These are phyloP conservation scores for Streptanthus diversifolius DNA, from an alignment of 345 rosid genomes.

Conservation along the genomic window DNA sequence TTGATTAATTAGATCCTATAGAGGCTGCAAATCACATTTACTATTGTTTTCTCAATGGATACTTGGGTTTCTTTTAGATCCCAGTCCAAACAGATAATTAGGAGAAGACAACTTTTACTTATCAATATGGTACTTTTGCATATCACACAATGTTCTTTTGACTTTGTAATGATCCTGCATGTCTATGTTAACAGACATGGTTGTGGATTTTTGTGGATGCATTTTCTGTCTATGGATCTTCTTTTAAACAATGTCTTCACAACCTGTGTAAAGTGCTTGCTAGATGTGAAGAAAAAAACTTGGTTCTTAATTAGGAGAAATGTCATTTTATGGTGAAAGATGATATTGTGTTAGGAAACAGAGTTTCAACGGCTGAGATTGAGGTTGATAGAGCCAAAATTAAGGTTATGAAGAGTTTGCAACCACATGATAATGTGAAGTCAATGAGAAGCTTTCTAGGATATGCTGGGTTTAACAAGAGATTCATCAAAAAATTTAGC, in stretches of 20 bases:
- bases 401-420: not conserved
- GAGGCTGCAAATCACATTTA: no score
- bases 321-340: not conserved
- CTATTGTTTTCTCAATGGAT: no score
- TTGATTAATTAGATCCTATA: no score
- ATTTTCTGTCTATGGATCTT: not conserved
- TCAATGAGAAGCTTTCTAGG: not conserved
- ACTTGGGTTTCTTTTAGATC: no score
- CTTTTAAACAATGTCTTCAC: not conserved
- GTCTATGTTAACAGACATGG: not conserved
- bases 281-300: not conserved
- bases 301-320: not conserved
- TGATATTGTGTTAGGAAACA: not conserved
- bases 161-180: not conserved
- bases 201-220: no score
- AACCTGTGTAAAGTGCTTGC: not conserved
- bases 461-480: not conserved
- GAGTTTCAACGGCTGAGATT: not conserved
- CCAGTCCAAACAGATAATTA: not conserved
- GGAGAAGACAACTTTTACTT: not conserved
- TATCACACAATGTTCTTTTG: not conserved
- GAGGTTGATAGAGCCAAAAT: not conserved
- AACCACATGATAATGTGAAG: not conserved
- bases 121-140: not conserved
- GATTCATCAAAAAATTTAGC: not conserved